These are phyloP conservation scores for Barbarea vulgaris DNA, from an alignment of 345 rosid genomes.

Conservation along the genomic window DNA sequence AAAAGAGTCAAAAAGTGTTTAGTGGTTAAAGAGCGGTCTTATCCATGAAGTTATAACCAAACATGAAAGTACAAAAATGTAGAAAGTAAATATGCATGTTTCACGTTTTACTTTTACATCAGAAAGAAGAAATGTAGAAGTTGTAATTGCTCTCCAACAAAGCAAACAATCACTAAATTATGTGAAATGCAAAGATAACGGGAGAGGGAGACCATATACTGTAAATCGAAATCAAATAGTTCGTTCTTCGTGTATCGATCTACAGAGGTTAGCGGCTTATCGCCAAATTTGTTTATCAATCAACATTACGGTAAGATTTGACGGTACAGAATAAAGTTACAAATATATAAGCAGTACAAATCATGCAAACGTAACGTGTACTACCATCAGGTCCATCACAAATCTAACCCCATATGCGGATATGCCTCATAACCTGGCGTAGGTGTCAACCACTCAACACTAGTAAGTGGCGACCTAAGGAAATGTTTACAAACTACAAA, in stretches of 20 bases:
- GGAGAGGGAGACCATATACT: too few relatives aligned
- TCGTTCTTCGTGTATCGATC: not conserved
- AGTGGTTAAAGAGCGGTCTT: not conserved
- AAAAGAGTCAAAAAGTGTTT: not conserved
- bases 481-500: slow-evolving; percentile 20
- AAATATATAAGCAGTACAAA: not conserved
- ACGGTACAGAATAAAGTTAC: not conserved
- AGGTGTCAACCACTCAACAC: slow-evolving; percentile 3
- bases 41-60: not conserved
- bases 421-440: not conserved
- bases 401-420: slow-evolving; percentile 6
- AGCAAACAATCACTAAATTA: too few relatives aligned
- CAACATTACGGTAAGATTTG: not conserved
- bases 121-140: too few relatives aligned
- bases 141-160: too few relatives aligned
- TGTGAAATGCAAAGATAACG: too few relatives aligned
- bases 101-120: not conserved
- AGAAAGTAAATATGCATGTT: not conserved
- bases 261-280: too few relatives aligned
- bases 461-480: slow-evolving; percentile 6
- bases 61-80: not conserved
- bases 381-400: not conserved
- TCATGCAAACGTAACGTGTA: not conserved
- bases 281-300: not conserved
- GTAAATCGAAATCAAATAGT: too few relatives aligned